phyloP scores from a whole-genome alignment of 192 early-diverging fungal genomes.

The Coemansia sp. region DNA sequence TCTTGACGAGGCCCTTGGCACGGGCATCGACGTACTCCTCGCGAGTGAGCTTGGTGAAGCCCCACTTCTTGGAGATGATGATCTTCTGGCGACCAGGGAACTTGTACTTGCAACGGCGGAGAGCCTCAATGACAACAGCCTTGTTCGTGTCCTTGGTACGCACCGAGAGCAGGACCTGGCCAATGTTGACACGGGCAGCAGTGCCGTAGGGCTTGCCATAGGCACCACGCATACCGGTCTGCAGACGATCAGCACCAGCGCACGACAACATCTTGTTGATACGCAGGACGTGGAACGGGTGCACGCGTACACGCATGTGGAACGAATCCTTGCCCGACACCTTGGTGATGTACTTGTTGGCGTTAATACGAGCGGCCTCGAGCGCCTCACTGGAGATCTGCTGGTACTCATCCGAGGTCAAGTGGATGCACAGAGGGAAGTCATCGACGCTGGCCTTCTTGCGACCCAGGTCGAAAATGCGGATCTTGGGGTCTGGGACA shows the following conservation, averaged over 20 bases:
- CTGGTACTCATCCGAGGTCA: conserved; percentile 97
- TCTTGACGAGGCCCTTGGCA: conserved; percentile 75
- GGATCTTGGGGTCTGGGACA: conserved; percentile 99
- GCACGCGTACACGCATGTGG: conserved; percentile 98
- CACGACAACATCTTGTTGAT: conserved; percentile 99
- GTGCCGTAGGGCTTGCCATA: conserved; percentile 95
- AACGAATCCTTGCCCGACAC: conserved; percentile 97
- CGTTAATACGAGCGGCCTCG: conserved; percentile 96
- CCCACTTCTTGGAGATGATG: conserved; percentile 99
- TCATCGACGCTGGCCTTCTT: conserved; percentile 98
- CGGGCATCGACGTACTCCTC: conserved; percentile 86
- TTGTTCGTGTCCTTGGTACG: conserved; percentile 95
- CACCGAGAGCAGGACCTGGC: conserved; percentile 95
- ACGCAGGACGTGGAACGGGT: conserved; percentile 98
- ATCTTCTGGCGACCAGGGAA: conserved; percentile 99
- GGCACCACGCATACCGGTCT: conserved; percentile 99
- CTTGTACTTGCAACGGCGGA: conserved; percentile 98
- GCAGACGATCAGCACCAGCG: conserved; percentile 98
- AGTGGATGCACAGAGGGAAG: conserved; percentile 95
- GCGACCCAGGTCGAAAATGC: conserved; percentile 95
- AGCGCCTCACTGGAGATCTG: conserved; percentile 99
- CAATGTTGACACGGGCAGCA: conserved; percentile 98
- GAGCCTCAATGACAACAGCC: conserved; percentile 89
- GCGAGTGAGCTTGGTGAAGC: conserved; percentile 96
- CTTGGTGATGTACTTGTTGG: conserved; percentile 99